Base-by-base conservation (phyloP, 2,329 filamentous ascomycete species). In the Endocalyx cinctus region DNA sequence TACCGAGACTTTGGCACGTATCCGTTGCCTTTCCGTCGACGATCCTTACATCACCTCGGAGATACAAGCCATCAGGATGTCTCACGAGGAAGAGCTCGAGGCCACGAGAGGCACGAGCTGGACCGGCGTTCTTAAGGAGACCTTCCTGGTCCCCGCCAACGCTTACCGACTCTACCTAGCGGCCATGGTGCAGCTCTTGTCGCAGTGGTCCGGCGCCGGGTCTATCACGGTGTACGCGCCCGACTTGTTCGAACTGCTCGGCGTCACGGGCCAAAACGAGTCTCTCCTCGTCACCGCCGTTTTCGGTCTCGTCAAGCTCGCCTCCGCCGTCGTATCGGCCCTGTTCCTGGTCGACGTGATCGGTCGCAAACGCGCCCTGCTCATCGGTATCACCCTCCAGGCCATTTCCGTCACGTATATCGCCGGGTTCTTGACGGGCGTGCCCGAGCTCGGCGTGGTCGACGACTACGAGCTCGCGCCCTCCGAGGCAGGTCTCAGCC, bases 281-380 rank as follows among this genome's bases (percentile, higher is more conserved):
- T 77, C 77, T 34, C 72, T 88, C 0, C 77, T 88, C 23, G 75
- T 84, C 11, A 88, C 82, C 0, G 83, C 77, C 4, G 76, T 90
- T 31, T 87, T 89, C 34, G 84, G 84, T 27, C 73, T 87, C 32
- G 69, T 87, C 47, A 89, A 89, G 52, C 74, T 89, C 34, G 54
- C 75, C 6, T 72, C 80, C 0, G 76, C 82, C 11, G 54, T 88
- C 19, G 45, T 76, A 25, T 89, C 84, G 54, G 84, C 84, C 0
- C 69, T 88, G 33, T 87, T 89, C 70, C 71, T 89, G 7, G 83
- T 89, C 43, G 85, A 89, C 47, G 78, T 83, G 34, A 79, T 89
- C 43, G 85, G 85, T 5, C 79, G 85, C 38, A 88, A 87, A 59
- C 74, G 77, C 6, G 68, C 79, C 1, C 67, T 83, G 1, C 65